Conservation (phyloP, 2,329 filamentous ascomycete genomes). For the Colletotrichum godetiae region DNA sequence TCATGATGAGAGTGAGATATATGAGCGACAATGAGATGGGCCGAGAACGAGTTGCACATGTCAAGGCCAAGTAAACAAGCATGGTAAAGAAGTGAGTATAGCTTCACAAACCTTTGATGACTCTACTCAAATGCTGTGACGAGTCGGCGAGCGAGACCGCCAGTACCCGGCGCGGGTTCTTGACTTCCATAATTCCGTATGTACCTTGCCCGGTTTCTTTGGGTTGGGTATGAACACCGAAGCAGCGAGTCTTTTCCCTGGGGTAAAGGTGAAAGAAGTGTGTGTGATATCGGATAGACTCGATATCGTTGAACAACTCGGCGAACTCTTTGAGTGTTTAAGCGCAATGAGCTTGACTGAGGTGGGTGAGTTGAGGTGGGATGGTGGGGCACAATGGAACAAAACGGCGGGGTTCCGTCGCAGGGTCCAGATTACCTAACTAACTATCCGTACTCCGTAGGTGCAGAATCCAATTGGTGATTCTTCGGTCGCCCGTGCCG, state of each 20-base stretch:
- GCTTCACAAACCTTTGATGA: slow-evolving; percentile 62
- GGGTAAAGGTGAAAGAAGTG: not conserved
- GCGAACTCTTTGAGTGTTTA: not conserved
- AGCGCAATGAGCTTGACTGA: not conserved
- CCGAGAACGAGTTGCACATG: not conserved
- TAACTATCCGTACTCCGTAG: too few relatives aligned
- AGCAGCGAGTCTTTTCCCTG: too few relatives aligned
- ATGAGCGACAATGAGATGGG: not conserved
- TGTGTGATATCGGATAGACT: too few relatives aligned
- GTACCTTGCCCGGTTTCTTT: not conserved
- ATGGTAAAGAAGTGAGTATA: not conserved
- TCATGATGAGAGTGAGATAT: not conserved
- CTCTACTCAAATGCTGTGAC: slow-evolving; percentile 56
- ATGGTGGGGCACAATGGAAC: slow-evolving; percentile 10
- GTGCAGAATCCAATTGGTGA: too few relatives aligned
- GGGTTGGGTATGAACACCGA: too few relatives aligned
- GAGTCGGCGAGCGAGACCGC: slow-evolving; percentile 64
- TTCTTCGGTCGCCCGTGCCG: not conserved
- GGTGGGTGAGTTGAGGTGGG: slow-evolving; percentile 6
- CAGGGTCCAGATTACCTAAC: slow-evolving; percentile 28
- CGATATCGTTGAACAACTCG: too few relatives aligned
- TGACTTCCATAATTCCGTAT: slow-evolving; percentile 51
- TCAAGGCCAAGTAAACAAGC: slow-evolving; percentile 9
- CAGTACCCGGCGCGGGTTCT: slow-evolving; percentile 67
- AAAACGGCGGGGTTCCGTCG: not conserved